Base-by-base conservation (phyloP, 345 rosid genomes). In the Hevea brasiliensis region DNA sequence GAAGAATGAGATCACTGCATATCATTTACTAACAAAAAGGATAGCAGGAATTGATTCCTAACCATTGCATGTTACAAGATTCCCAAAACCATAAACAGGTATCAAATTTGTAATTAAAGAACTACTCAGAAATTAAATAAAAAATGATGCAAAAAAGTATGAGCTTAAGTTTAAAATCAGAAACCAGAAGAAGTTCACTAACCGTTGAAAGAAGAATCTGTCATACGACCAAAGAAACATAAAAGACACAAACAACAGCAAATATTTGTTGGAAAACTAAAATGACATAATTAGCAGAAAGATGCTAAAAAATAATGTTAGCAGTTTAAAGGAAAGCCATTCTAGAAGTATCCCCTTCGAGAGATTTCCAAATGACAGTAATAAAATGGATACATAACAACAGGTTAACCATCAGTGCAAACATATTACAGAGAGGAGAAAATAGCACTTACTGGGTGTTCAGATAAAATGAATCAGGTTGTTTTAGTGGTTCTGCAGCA, bases 131-230 rank as follows among this genome's bases (percentile, higher is more conserved):
- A 24, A 23, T 1, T 24, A 9, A n/a, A 3, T 0, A 42, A 63
- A 47, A 45, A 66, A 7, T 65, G 14, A 20, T 4, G 40, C 7
- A 17, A 35, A 12, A 27, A 48, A 8, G 5, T 47, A 29, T 24
- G 24, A 12, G 58, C 35, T 13, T 17, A 37, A 63, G 53, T 29
- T 23, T 41, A 11, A 48, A 48, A 29, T 35, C 54, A 21, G 29
- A 7, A 58, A 67, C 23, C 18, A 65, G 41, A 29, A 23, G 50
- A 56, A 55, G 57, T 23, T 42, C 14, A 35, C 75, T 64, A 0
- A 71, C 75, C 71, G 18, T 53, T 15, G 42, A 71, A 76, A 27
- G 60, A 45, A 21, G 75, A 66, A 51, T 21, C 61, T 11, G 44
- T 6, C n/a, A 14, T 35, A 13, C 4, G 41, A 20, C 55, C 67